These are phyloP conservation scores for Aspergillus unguis DNA, from an alignment of 2,329 filamentous ascomycete species.

Conservation along the genomic window DNA sequence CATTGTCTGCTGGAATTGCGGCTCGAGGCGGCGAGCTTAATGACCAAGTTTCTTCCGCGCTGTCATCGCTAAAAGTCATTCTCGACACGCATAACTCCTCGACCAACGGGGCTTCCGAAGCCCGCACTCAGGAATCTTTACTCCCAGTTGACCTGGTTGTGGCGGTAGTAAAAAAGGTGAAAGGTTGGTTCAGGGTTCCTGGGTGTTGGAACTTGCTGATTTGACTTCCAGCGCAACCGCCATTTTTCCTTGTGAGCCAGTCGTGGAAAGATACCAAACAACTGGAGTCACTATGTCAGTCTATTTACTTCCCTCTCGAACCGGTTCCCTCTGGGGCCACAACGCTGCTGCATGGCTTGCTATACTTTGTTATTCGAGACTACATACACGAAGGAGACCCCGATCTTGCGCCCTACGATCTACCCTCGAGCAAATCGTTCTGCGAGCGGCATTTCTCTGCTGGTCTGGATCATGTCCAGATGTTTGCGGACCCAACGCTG, in stretches of 20 bases:
- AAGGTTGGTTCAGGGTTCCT: slow-evolving; percentile 9
- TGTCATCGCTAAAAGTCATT: slow-evolving; percentile 19
- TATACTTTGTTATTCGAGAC: slow-evolving; percentile 26
- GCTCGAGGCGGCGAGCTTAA: slow-evolving; percentile 10
- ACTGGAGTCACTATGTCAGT: slow-evolving; percentile 21
- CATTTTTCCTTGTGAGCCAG: slow-evolving; percentile 26
- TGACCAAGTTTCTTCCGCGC: slow-evolving; percentile 21
- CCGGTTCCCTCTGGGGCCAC: slow-evolving; percentile 20
- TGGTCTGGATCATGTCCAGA: slow-evolving; percentile 19
- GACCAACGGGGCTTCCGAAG: background rate
- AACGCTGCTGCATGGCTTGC: slow-evolving; percentile 23
- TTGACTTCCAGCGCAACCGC: slow-evolving; percentile 18
- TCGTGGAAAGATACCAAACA: slow-evolving; percentile 23
- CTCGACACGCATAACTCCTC: slow-evolving; percentile 14
- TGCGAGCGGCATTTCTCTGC: slow-evolving; percentile 19
- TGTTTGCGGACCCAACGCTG: slow-evolving; percentile 20
- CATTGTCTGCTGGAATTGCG: slow-evolving; percentile 19
- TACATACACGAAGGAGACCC: slow-evolving; percentile 21
- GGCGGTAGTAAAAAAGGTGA: slow-evolving; percentile 21
- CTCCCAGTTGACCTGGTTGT: slow-evolving; percentile 21
- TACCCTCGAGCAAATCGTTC: slow-evolving; percentile 11
- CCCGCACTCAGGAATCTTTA: slow-evolving; percentile 7
- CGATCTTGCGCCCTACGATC: slow-evolving; percentile 18
- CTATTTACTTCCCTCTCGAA: slow-evolving; percentile 23
- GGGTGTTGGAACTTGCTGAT: background rate